Conservation (phyloP, 768 basidiomycete species). For the Boletellus sp. region DNA sequence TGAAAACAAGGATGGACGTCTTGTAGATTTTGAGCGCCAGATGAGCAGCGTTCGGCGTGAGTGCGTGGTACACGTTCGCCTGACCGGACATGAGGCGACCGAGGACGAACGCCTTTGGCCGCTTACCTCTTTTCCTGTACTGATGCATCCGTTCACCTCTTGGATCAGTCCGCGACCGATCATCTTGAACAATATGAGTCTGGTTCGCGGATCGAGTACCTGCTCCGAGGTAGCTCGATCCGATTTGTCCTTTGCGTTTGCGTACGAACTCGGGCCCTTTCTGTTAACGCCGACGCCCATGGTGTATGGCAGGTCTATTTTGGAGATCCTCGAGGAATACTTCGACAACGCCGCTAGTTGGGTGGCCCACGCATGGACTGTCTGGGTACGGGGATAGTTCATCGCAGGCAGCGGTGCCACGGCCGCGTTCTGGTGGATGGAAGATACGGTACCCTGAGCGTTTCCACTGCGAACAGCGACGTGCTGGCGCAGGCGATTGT, state of each 20-base stretch:
- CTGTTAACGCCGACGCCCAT: slow-evolving; percentile 77
- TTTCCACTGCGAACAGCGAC: slow-evolving; percentile 76
- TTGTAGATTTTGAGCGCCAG: slow-evolving; percentile 97
- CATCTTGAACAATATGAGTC: slow-evolving; percentile 94
- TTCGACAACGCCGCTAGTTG: slow-evolving; percentile 74
- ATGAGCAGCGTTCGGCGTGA: slow-evolving; percentile 51
- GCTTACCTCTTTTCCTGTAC: slow-evolving; percentile 93
- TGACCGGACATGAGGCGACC: slow-evolving; percentile 30
- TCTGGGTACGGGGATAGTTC: slow-evolving; percentile 53
- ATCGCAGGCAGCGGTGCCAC: slow-evolving; percentile 68
- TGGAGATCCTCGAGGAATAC: slow-evolving; percentile 69
- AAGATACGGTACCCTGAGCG: slow-evolving; percentile 56
- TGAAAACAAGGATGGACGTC: slow-evolving; percentile 96
- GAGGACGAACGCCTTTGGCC: neutral
- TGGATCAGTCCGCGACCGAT: slow-evolving; percentile 84
- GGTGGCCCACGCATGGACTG: slow-evolving; percentile 40
- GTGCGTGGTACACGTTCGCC: slow-evolving; percentile 97
- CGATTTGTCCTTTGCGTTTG: slow-evolving; percentile 91
- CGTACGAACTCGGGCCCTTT: slow-evolving; percentile 85
- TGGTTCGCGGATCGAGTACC: slow-evolving; percentile 92
- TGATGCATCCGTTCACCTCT: slow-evolving; percentile 93
- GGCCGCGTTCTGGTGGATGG: slow-evolving; percentile 43
- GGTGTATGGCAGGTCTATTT: slow-evolving; percentile 71
- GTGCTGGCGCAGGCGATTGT: slow-evolving; percentile 91
- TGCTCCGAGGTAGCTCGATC: slow-evolving; percentile 97